Percentiles rank a stretch among this genome's conserved stretches.
Conservation (phyloP, 805 yeast species). For the Ogataea polymorpha region DNA sequence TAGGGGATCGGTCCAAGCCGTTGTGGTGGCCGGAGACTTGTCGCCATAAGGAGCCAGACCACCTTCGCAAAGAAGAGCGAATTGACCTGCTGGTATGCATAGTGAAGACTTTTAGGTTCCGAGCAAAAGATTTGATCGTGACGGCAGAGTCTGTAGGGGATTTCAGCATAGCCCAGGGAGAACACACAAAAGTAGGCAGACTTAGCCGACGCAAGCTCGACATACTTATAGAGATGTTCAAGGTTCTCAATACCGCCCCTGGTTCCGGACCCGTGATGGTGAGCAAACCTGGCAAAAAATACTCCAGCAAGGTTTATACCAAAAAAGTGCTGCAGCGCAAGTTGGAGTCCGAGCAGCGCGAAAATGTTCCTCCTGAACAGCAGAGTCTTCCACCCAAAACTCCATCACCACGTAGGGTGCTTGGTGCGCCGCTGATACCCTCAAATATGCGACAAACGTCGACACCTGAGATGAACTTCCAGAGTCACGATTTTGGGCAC, state of each 20-base stretch:
- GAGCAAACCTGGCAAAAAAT: slow-evolving; percentile 32
- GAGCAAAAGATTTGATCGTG: slow-evolving; percentile 20
- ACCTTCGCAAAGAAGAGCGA: slow-evolving; percentile 58
- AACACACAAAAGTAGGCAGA: slow-evolving; percentile 17
- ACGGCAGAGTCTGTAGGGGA: slow-evolving; percentile 27
- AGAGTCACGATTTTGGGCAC: neutral
- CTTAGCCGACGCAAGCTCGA: slow-evolving; percentile 22
- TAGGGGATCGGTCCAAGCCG: slow-evolving; percentile 49
- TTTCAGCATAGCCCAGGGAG: slow-evolving; percentile 15
- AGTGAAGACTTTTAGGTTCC: slow-evolving; percentile 25
- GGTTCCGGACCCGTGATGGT: slow-evolving; percentile 17
- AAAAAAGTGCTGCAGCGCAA: slow-evolving; percentile 12
- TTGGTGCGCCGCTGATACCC: slow-evolving; percentile 1
- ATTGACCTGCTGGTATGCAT: slow-evolving; percentile 45
- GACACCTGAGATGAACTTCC: slow-evolving; percentile 2
- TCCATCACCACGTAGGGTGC: slow-evolving; percentile 11
- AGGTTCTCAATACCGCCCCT: slow-evolving; percentile 14
- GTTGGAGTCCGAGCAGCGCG: slow-evolving; percentile 6
- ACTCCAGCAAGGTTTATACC: slow-evolving; percentile 27
- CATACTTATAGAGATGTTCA: slow-evolving; percentile 27
- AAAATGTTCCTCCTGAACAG: neutral
- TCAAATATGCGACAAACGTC: slow-evolving; percentile 3
- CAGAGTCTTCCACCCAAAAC: slow-evolving; percentile 3
- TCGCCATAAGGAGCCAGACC: slow-evolving; percentile 72
- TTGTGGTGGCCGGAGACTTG: slow-evolving; percentile 68